These are phyloP conservation scores for Schwanniomyces yamadae DNA, from an alignment of 805 yeast species.

Conservation along the genomic window DNA sequence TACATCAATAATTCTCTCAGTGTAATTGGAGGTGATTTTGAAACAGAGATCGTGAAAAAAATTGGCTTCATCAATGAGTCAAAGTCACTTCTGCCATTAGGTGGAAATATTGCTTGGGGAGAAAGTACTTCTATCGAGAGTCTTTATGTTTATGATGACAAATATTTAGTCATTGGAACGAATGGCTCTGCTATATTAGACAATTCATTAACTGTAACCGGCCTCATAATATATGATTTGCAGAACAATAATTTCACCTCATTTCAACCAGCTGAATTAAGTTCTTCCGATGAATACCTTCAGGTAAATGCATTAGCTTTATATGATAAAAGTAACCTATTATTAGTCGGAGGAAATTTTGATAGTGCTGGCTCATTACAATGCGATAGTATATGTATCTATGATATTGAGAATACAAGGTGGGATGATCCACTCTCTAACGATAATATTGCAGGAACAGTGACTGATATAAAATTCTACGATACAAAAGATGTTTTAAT, in stretches of 20 bases:
- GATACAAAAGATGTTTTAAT: constrained; percentile 37
- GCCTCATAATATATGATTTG: constrained; percentile 56
- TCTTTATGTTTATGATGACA: constrained; percentile 35
- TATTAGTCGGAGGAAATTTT: constrained; percentile 77
- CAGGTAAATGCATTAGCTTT: constrained; percentile 35
- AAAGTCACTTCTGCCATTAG: constrained; percentile 15
- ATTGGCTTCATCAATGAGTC: constrained; percentile 30
- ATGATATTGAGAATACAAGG: constrained; percentile 49
- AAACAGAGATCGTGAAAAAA: constrained; percentile 23
- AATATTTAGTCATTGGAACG: constrained; percentile 46
- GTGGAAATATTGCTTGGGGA: constrained; percentile 26
- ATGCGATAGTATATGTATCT: constrained; percentile 68
- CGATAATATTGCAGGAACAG: constrained; percentile 40
- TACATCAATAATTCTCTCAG: constrained; percentile 50
- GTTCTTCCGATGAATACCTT: constrained; percentile 38
- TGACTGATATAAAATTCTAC: constrained; percentile 53
- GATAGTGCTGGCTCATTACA: constrained; percentile 52
- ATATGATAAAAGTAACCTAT: constrained; percentile 28
- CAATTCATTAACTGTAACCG: constrained; percentile 27
- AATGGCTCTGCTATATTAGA: constrained; percentile 33
- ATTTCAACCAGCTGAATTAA: constrained; percentile 50
- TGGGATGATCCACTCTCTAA: constrained; percentile 50
- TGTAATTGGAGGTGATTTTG: constrained; percentile 61
- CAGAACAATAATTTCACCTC: constrained; percentile 37
- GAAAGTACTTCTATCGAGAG: constrained; percentile 24